Percentiles rank a stretch among this genome's conserved stretches.
These are phyloP conservation scores for Apiotrichum veenhuisii DNA, from an alignment of 1,284 basidiomycete genomes.

Conservation along the genomic window DNA sequence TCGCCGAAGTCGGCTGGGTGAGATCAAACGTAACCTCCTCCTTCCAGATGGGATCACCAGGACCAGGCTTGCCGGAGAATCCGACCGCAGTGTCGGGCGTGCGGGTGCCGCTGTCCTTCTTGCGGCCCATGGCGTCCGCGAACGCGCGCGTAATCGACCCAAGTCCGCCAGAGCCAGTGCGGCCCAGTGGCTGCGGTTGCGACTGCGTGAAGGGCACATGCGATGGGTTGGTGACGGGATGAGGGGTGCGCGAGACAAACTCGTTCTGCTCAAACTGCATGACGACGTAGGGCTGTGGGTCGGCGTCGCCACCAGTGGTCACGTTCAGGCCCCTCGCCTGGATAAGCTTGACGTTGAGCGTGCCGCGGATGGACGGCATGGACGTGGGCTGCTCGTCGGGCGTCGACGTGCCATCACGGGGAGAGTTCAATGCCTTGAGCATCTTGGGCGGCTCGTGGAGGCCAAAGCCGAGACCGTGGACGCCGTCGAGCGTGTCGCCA, in stretches of 20 bases:
- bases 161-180: conserved; percentile 49
- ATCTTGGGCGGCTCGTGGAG: conserved; percentile 50
- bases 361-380: conserved; percentile 52
- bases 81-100: conserved; percentile 36
- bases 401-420: conserved; percentile 16
- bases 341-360: conserved; percentile 94
- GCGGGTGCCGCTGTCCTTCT: conserved; percentile 43
- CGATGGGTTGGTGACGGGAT: conserved; percentile 34
- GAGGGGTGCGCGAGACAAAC: conserved; percentile 86
- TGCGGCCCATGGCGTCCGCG: conserved; percentile 51
- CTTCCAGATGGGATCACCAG: conserved; percentile 92
- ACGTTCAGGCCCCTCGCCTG: conserved; percentile 82
- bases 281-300: conserved; percentile 81
- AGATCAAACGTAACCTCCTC: conserved; percentile 98
- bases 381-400: conserved; percentile 8
- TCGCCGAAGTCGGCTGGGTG: conserved; percentile 78
- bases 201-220: conserved; percentile 44
- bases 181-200: conserved; percentile 37
- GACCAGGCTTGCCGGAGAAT: conserved; percentile 48
- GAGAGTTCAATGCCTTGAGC: conserved; percentile 43
- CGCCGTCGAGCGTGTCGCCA: conserved; percentile 40
- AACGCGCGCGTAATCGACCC: conserved; percentile 61
- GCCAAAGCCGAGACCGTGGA: conserved; percentile 42
- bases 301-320: conserved; percentile 56
- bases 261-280: conserved; percentile 99